Conservation (phyloP, 192 early-diverging fungal species). For the Chytriomyces hyalinus region DNA sequence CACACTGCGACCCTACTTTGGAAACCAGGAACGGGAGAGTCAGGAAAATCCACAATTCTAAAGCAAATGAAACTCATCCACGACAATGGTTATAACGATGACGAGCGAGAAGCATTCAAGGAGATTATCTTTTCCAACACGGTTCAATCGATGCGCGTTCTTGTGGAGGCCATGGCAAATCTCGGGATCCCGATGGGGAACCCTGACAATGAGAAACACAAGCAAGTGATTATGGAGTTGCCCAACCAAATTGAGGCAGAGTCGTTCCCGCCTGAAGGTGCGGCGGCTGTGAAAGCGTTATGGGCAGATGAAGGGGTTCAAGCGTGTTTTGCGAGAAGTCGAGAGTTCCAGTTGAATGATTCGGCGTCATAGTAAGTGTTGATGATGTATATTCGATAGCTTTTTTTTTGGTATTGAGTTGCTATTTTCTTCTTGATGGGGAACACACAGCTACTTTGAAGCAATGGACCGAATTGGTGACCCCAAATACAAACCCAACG, state of each 20-base stretch:
- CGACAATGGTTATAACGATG: conserved; percentile 87
- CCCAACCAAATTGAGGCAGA: conserved; percentile 90
- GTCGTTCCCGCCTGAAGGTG: conserved; percentile 77
- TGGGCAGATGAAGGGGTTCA: conserved; percentile 87
- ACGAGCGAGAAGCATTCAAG: conserved; percentile 91
- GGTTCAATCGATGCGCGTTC: conserved; percentile 93
- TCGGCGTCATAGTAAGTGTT: conserved; percentile 85
- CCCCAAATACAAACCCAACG: conserved; percentile 82
- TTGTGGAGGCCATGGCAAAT: conserved; percentile 91
- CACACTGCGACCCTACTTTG: neutral
- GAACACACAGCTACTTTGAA: conserved; percentile 82
- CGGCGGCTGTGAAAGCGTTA: conserved; percentile 78
- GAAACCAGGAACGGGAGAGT: conserved; percentile 88
- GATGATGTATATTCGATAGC: neutral
- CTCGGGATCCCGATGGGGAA: conserved; percentile 77
- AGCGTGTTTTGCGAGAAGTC: conserved; percentile 77
- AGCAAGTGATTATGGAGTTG: conserved; percentile 76
- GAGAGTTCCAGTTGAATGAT: conserved; percentile 97
- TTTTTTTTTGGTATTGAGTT: conserved; percentile 1
- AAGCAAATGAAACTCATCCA: conserved; percentile 99
- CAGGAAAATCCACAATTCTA: conserved; percentile 95
- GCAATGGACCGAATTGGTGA: conserved; percentile 86
- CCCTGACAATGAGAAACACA: conserved; percentile 72
- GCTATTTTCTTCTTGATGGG: conserved; percentile 34
- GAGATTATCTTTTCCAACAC: conserved; percentile 97